Conservation (phyloP, 176 grass and related monocot species). For the Pharus latifolius region DNA sequence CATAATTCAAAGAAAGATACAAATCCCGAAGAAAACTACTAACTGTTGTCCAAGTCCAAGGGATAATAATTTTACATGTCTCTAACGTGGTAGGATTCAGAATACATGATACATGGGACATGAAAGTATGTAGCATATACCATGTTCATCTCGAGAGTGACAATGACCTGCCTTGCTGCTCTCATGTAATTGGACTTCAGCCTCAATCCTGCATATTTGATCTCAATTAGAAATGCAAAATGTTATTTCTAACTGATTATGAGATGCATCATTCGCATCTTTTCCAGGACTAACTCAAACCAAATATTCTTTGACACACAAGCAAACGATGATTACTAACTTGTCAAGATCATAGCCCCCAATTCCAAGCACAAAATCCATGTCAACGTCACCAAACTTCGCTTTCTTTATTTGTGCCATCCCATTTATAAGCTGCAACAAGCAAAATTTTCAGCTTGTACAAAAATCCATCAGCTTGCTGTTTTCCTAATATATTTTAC, state of each 20-base stretch:
- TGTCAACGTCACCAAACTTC: constrained; percentile 52
- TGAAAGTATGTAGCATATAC: not conserved
- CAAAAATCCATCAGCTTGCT: not conserved
- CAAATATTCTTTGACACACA: not conserved
- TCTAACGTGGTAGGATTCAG: not conserved
- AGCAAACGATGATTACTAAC: not conserved
- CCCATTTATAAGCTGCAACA: constrained; percentile 54
- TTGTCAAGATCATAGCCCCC: constrained; percentile 66
- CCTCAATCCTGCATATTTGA: constrained; percentile 37
- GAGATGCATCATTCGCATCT: not conserved
- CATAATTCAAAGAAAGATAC: not conserved
- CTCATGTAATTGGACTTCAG: constrained; percentile 35
- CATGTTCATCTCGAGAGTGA: constrained; percentile 32
- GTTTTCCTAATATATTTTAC: constrained; percentile 16
- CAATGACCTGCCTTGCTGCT: constrained; percentile 25
- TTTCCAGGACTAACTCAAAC: not conserved
- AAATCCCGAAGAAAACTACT: not conserved
- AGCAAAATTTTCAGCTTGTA: not conserved
- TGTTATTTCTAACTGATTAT: not conserved
- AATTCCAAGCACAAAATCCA: constrained; percentile 70
- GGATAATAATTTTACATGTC: not conserved
- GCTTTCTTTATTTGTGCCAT: constrained; percentile 44
- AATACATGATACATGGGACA: not conserved
- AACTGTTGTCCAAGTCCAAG: not conserved
- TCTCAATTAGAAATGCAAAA: not conserved